These are phyloP conservation scores for Mycena venus DNA, from an alignment of 768 basidiomycete species.

Conservation along the genomic window DNA sequence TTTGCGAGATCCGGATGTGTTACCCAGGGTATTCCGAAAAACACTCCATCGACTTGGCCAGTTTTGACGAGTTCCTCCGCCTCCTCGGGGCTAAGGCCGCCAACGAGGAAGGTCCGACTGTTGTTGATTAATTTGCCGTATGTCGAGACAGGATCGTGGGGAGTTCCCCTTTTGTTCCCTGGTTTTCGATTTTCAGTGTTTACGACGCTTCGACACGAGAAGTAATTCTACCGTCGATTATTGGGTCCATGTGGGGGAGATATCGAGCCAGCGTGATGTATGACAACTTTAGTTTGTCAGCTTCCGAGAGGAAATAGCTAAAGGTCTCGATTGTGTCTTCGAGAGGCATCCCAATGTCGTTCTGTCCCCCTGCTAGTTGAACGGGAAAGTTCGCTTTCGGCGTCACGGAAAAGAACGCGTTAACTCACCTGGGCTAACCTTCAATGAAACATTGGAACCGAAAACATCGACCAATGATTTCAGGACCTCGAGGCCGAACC, in stretches of 20 bases:
- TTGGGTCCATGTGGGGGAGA: background rate
- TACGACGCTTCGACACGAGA: too few species aligned
- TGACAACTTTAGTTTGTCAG: constrained; percentile 48
- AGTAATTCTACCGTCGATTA: constrained; percentile 7
- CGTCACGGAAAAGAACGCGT: background rate
- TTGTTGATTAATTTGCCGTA: constrained; percentile 42
- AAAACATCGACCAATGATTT: constrained; percentile 57
- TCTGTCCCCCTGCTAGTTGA: constrained; percentile 57
- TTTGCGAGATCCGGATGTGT: constrained; percentile 47
- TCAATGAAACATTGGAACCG: constrained; percentile 60
- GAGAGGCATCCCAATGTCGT: constrained; percentile 63
- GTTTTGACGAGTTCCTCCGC: constrained; percentile 40
- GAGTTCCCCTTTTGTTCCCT: constrained; percentile 37
- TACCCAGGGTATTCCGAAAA: constrained; percentile 45
- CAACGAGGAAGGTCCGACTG: constrained; percentile 42
- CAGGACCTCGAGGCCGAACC: constrained; percentile 67
- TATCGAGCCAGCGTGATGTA: constrained; percentile 24
- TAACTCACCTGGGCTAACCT: constrained; percentile 45
- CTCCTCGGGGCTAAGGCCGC: constrained; percentile 42
- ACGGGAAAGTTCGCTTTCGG: background rate
- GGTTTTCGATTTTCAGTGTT: background rate
- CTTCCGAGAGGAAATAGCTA: constrained; percentile 55
- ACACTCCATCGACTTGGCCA: constrained; percentile 42
- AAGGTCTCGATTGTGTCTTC: constrained; percentile 58
- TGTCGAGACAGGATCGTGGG: constrained; percentile 43